Base-by-base conservation (phyloP, 164 flowering plant genomes). In the Vitis rupestris region DNA sequence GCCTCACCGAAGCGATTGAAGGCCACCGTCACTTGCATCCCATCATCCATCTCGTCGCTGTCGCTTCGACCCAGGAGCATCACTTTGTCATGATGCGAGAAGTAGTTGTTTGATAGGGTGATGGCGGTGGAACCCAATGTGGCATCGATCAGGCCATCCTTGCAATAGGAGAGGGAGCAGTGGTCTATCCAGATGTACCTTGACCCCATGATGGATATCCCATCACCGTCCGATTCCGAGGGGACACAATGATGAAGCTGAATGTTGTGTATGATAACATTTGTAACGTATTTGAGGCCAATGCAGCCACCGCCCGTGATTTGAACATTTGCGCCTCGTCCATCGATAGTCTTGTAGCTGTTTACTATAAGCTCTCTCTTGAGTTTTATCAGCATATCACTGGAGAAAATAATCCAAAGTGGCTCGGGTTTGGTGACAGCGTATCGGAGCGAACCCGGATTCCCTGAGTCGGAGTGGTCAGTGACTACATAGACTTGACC, bases 401-500 rank as follows among this genome's bases (percentile, higher is more conserved):
- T 66, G 23, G 83, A 59, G 79, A 92, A 92, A 50, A 84, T 55
- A 58, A 92, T 90, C 97, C 97, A 92, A 3, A 92, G 83, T 1
- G 97, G 94, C 13, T 84, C 89, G 3, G 72, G 16, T 59, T 86
- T 94, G 78, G 85, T 80, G 59, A 83, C 93, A n/a, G 83, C 97
- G 79, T 85, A 72, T 1, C 97, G 83, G 47, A 92, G 81, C 1
- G 95, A 90, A 10, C 97, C 97, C 2, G 94, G 92, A 1, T 68
- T 74, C 81, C 88, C 85, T 9, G 50, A 49, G 78, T 90, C 92
- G 8, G 95, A 87, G 13, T 93, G 79, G 78, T 90, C 92, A 3
- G 93, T 90, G 53, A 92, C 97, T 0, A 82, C 69, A 57, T 92
- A 92, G 79, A 86, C 77, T 72, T 80, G 88, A 1, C 97, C 97